Evolutionary conservation across 108 stramenopile species (phyloP), one percentile per base, ranked within the genome.

Genomic region (Nitzschia inconspicua): DNA sequence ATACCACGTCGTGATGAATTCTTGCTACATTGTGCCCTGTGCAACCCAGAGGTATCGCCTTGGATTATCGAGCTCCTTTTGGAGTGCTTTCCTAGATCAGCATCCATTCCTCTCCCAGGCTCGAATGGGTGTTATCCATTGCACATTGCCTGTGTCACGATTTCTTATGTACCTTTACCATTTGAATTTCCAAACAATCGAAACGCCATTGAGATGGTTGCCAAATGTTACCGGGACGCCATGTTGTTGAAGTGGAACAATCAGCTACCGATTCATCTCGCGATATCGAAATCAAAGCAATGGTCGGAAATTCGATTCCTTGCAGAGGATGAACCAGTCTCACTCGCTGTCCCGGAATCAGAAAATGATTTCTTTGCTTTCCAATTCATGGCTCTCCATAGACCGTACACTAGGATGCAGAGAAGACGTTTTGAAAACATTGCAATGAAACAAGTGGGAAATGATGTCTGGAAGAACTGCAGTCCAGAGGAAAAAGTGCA

Each of bases 141-240:
- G 27, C 70, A 72, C 23, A 72, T 72, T 27, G 70, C 70, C 22
- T 64, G 62, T 30, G 34, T 44, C 19, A 72, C 70, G 19, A 57
- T 50, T 2, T 51, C 54, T 5, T 72, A 72, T 37, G 28, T 63
- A 23, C 34, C 42, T 2, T 28, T 72, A 27, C 29, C 62, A 14
- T 72, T 61, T 36, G 70, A 72, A 29, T 72, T 72, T 40, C 27
- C 56, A 5, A 63, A 72, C 63, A 63, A 63, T 40, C 26, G 63
- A 46, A 64, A 40, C 23, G 34, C 50, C 0, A 58, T 85, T 29
- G 76, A 79, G 42, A 76, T 82, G 72, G 46, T 81, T 14, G 69
- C 78, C 37, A 65, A 77, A 37, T 77, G 72, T 26, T 77, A 75
- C 60, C 80, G 73, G 1, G 68, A 73, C 18, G 80, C 80, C 4